These are phyloP conservation scores for Colletotrichum musicola DNA, from an alignment of 2,329 filamentous ascomycete genomes.

Conservation along the genomic window DNA sequence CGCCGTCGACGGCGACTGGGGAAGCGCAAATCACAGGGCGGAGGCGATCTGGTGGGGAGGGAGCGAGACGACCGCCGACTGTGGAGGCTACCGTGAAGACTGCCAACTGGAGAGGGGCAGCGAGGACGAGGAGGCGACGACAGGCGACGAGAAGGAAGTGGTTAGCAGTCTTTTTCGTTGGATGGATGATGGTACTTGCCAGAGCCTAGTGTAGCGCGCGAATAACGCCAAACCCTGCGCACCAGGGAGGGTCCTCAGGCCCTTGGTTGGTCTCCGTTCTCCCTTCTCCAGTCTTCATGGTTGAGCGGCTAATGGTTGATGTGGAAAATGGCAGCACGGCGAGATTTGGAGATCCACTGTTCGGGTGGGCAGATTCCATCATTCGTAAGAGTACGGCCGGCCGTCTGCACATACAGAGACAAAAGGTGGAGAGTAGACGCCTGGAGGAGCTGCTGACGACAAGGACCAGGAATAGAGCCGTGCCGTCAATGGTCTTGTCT, in stretches of 20 bases:
- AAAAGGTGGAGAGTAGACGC: slow-evolving; percentile 34
- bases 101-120: slow-evolving; percentile 15
- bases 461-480: slow-evolving; percentile 34
- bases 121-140: slow-evolving; percentile 25
- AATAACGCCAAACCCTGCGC: slow-evolving; percentile 39
- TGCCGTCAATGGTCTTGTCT: slow-evolving; percentile 18
- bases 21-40: slow-evolving; percentile 38
- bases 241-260: slow-evolving; percentile 33
- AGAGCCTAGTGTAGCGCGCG: slow-evolving; percentile 37
- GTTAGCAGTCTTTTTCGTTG: slow-evolving; percentile 24
- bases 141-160: slow-evolving; percentile 25
- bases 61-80: slow-evolving; percentile 34
- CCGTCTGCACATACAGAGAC: slow-evolving; percentile 37
- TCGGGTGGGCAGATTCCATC: slow-evolving; percentile 38
- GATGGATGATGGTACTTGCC: slow-evolving; percentile 22
- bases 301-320: slow-evolving; percentile 36
- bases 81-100: slow-evolving; percentile 32
- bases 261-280: slow-evolving; percentile 33
- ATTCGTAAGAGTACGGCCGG: slow-evolving; percentile 38
- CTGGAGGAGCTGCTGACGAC: slow-evolving; percentile 34
- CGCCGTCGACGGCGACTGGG: slow-evolving; percentile 34
- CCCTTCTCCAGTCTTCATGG: slow-evolving; percentile 34
- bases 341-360: slow-evolving; percentile 38
- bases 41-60: slow-evolving; percentile 38
- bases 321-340: slow-evolving; percentile 39